Base-by-base conservation (phyloP, 257 asterid species). In the Penstemon davidsonii region DNA sequence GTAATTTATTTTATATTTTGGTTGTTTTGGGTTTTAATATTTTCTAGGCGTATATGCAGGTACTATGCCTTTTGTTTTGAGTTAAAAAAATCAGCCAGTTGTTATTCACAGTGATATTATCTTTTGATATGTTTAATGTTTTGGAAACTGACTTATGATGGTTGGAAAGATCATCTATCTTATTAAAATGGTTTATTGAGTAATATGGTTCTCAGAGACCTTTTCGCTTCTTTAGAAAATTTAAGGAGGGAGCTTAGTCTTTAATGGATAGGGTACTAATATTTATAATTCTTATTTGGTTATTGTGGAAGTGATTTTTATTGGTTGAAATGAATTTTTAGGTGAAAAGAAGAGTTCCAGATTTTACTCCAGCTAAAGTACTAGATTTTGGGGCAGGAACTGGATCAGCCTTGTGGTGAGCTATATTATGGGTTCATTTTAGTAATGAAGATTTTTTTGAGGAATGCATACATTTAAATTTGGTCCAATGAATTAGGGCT, bases 311-410 rank as follows among this genome's bases (percentile, higher is more conserved):
- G 66, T 44, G 56, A 55, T 44, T 70, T 46, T 63, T 45, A 44
- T 59, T 38, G 42, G 68, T 67, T 67, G 69, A 66, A 66, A 72
- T 75, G 50, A 12, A 60, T 72, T 64, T 71, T 53, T 54, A 93
- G 99, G 95, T 93, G 62, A 81, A 78, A 51, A 84, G 91, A 83
- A 85, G 99, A 77, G 77, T 88, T 63, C 99, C 97, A 25, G 96
- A 77, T 51, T 88, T 88, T 74, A 69, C 80, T 60, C 99, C 99
- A 13, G 79, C 92, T 67, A 88, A 80, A 77, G 95, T 93, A 50
- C 90, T 93, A 59, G 97, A 93, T 81, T 93, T 93, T 78, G 99
- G 99, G 72, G 96, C 99, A 4, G 99, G 99, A 77, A 87, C 99
- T 78, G 92, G 99, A 74, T 87, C 99, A 51, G 99, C 97, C 39